Conservation (phyloP, 495 filamentous ascomycete genomes). For the Pseudotulostoma volvatum region DNA sequence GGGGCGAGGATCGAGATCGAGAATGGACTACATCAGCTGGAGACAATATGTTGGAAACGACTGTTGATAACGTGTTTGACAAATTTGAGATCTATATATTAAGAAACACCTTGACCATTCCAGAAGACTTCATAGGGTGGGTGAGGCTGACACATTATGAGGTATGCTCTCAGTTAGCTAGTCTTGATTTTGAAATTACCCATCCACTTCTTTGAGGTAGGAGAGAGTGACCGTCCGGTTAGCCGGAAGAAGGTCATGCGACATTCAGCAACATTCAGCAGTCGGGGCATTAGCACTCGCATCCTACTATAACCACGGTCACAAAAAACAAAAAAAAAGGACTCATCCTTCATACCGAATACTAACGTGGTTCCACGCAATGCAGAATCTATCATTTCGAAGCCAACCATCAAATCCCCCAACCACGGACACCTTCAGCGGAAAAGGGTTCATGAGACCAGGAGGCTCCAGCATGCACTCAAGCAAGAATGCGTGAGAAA, state of each 20-base stretch:
- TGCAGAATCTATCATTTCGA: constrained; percentile 22
- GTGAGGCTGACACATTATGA: constrained; percentile 77
- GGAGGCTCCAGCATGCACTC: constrained; percentile 60
- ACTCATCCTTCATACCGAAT: not conserved
- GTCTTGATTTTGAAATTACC: too few relatives aligned
- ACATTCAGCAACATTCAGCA: too few relatives aligned
- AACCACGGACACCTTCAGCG: constrained; percentile 49
- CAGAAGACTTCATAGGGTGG: constrained; percentile 54
- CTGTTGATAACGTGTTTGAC: constrained; percentile 65
- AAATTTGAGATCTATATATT: constrained; percentile 70
- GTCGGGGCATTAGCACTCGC: too few relatives aligned
- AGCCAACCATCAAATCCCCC: constrained; percentile 24
- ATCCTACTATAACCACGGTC: too few relatives aligned
- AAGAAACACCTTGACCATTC: constrained; percentile 72
- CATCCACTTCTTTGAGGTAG: too few relatives aligned
- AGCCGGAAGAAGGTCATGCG: too few relatives aligned
- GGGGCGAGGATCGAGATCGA: constrained; percentile 68
- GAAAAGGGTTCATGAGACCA: constrained; percentile 62
- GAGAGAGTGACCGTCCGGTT: too few relatives aligned
- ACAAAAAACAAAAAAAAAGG: not conserved
- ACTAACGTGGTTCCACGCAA: not conserved
- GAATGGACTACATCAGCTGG: constrained; percentile 77
- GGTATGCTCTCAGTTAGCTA: too few relatives aligned
- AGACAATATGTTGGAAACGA: constrained; percentile 75
- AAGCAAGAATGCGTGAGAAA: constrained; percentile 63